A percentile compares a stretch with the other conserved stretches of the same genome.
Evolutionary conservation across 345 rosid species (phyloP).

Genomic region (Camelina sativa): DNA sequence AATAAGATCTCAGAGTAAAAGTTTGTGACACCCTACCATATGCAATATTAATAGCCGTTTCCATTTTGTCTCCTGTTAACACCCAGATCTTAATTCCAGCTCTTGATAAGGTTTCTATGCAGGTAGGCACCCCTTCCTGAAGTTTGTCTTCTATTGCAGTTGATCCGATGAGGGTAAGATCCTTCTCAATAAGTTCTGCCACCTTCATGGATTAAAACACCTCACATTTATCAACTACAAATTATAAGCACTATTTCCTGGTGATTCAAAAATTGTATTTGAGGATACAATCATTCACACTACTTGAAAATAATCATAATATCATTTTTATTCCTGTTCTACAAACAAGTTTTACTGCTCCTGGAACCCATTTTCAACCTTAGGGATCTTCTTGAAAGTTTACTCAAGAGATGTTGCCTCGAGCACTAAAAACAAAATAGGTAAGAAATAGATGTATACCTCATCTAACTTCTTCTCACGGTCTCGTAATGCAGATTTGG

Average conservation of each 20-base stretch:
- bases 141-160: conserved; percentile 99
- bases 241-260: neutral
- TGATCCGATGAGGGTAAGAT: conserved; percentile 85
- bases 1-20: conserved; percentile 19
- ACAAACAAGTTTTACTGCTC: conserved; percentile 18
- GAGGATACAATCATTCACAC: conserved; percentile 14
- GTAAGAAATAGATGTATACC: conserved; percentile 52
- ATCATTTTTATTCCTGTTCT: neutral
- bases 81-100: conserved; percentile 99
- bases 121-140: conserved; percentile 97
- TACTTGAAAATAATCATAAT: conserved; percentile 6
- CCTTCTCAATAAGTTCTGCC: conserved; percentile 91
- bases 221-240: conserved; percentile 31
- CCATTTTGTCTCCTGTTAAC: conserved; percentile 98
- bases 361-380: conserved; percentile 21
- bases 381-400: conserved; percentile 7
- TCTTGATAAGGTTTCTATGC: conserved; percentile 94
- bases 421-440: conserved; percentile 15
- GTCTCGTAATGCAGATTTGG: conserved; percentile 90
- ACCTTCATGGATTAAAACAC: conserved; percentile 59
- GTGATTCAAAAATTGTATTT: conserved; percentile 16
- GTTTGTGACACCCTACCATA: conserved; percentile 61
- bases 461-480: conserved; percentile 99
- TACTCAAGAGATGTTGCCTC: conserved; percentile 18
- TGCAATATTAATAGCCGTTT: conserved; percentile 98